Evolutionary conservation across 2,329 filamentous ascomycete genomes (phyloP).

Genomic region (Pseudogymnoascus verrucosus): DNA sequence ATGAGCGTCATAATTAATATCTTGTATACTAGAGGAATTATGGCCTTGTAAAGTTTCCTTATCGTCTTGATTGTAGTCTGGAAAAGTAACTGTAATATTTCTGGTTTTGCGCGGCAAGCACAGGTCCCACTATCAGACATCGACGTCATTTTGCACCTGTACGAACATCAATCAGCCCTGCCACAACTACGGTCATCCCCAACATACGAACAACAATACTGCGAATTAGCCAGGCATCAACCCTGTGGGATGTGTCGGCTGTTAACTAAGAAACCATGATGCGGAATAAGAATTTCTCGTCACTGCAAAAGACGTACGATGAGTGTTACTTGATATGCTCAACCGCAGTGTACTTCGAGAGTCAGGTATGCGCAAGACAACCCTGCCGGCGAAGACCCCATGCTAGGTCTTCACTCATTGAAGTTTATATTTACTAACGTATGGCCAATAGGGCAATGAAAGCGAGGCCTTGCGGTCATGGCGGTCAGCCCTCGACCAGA

Average conservation of each 20-base stretch:
- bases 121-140: constrained; percentile 1
- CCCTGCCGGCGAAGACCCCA: not conserved
- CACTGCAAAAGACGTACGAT: constrained; percentile 95
- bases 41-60: not conserved
- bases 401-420: not conserved
- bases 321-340: constrained; percentile 93
- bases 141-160: constrained; percentile 8
- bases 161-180: constrained; percentile 4
- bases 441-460: constrained; percentile 66
- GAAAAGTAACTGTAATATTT: not conserved
- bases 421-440: constrained; percentile 9
- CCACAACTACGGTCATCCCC: not conserved
- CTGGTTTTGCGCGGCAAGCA: constrained; percentile 4
- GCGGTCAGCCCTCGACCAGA: constrained; percentile 79
- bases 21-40: not conserved
- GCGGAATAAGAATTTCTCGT: constrained; percentile 55
- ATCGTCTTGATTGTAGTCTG: not conserved
- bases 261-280: constrained; percentile 28
- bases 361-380: constrained; percentile 52
- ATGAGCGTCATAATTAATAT: not conserved
- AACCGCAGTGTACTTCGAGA: constrained; percentile 92
- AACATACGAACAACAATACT: constrained; percentile 8
- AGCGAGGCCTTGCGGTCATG: constrained; percentile 83
- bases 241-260: constrained; percentile 1
- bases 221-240: not conserved